Evolutionary conservation across 176 grass and related monocot genomes (phyloP), one percentile per base, ranked within the genome.

Genomic region (Hordeum vulgare): DNA sequence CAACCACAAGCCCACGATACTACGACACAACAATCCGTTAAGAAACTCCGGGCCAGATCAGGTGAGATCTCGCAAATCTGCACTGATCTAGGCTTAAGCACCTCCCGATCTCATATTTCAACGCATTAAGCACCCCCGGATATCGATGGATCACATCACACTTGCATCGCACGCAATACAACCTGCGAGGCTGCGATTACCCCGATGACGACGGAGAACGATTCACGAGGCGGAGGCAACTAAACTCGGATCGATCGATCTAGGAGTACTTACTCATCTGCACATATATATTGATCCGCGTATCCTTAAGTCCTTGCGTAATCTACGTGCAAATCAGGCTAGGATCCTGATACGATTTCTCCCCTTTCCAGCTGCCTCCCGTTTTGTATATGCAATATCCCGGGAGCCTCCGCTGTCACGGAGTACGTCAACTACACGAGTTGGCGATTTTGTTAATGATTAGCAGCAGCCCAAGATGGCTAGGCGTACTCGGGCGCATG

Each of bases 391-490:
- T 54, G 51, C 6, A 56, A 56, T 56, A 56, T 56, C 9, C 2
- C 53, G 21, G 21, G 53, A 56, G 18, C 17, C 18, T 56, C 18
- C 53, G 53, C 53, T 56, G 53, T 21, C 53, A 56, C 53, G 51
- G 17, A 17, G 45, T 67, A 71, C 58, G 59, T 83, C 82, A 77
- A 84, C 47, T 81, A 29, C 61, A 66, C 82, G 72, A 84, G 33
- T 84, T 76, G 82, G 7, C 33, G 35, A 39, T n/a, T n/a, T 77
- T 66, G 54, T 82, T 82, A 44, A 73, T 1, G 4, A 37, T 58
- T 39, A 60, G 77, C 60, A 40, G 77, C 60, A 79, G 25, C 61
- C 60, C 11, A 20, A 77, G 39, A 68, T 54, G 59, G 61, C 40
- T 9, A 11, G 11, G 15, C 41, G 45, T 56, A 47, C 69, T 72